These are phyloP conservation scores for Sinapis alba DNA, from an alignment of 441 rosid species.

Conservation along the genomic window DNA sequence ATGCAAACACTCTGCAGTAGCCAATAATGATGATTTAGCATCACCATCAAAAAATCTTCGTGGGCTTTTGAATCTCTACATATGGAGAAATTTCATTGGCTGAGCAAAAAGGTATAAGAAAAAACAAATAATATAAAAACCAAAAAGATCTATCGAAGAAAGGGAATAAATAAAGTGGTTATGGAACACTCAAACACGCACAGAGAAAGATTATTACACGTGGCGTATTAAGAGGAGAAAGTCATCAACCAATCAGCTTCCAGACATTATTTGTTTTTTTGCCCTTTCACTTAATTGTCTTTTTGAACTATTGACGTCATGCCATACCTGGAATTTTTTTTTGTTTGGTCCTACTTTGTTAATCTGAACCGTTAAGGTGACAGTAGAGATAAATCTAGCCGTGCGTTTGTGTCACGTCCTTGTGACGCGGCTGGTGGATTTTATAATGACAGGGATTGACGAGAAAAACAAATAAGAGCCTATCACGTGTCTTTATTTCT, in stretches of 20 bases:
- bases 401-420: constrained; percentile 32
- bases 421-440: constrained; percentile 4
- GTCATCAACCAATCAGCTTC: constrained; percentile 36
- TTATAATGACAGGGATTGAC: not conserved
- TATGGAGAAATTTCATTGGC: constrained; percentile 32
- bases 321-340: constrained; percentile 21
- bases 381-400: not conserved
- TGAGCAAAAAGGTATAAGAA: constrained; percentile 1
- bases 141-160: constrained; percentile 34
- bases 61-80: constrained; percentile 37
- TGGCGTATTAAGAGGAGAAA: constrained; percentile 15
- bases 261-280: constrained; percentile 7
- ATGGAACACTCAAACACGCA: constrained; percentile 35
- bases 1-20: constrained; percentile 10
- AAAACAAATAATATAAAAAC: constrained; percentile 13
- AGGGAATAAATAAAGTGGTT: constrained; percentile 39
- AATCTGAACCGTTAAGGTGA: constrained; percentile 15
- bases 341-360: not conserved
- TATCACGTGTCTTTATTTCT: constrained; percentile 39
- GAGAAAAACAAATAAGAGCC: constrained; percentile 25
- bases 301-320: constrained; percentile 17
- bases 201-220: constrained; percentile 12
- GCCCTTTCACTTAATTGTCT: constrained; percentile 8
- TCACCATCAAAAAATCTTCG: constrained; percentile 40
- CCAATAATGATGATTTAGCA: constrained; percentile 38